These are phyloP conservation scores for Coprinellus micaceus DNA, from an alignment of 768 basidiomycete genomes.

Conservation along the genomic window DNA sequence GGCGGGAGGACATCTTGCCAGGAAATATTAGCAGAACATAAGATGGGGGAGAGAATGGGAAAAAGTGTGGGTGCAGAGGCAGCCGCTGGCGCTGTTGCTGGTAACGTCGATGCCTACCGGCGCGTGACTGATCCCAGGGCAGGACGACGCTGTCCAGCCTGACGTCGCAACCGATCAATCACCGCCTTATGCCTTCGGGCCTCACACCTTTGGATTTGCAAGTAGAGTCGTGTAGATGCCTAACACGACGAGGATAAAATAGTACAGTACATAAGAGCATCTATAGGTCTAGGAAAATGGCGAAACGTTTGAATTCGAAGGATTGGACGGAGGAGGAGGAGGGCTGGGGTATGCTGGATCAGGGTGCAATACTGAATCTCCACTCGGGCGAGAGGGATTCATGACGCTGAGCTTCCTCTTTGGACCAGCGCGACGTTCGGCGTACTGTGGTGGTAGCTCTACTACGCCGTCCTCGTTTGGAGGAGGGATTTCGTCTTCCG, in stretches of 20 bases:
- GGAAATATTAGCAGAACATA: conserved; percentile 11
- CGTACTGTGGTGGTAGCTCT: conserved; percentile 76
- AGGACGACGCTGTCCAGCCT: too few species aligned
- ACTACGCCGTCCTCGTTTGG: conserved; percentile 49
- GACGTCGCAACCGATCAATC: too few species aligned
- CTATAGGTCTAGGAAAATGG: not conserved
- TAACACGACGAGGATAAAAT: too few species aligned
- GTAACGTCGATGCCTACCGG: not conserved
- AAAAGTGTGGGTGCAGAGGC: not conserved
- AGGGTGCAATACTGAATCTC: not conserved
- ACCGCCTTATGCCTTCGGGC: too few species aligned
- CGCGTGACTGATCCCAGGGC: conserved; percentile 1
- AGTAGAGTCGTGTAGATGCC: not conserved
- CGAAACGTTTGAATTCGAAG: not conserved
- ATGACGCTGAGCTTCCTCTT: not conserved
- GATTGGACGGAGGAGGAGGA: not conserved
- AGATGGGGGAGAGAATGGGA: conserved; percentile 1
- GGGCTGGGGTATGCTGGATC: not conserved
- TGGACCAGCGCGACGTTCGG: conserved; percentile 40
- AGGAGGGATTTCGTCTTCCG: conserved; percentile 49
- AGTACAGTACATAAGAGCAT: not conserved
- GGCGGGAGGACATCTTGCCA: conserved; percentile 1
- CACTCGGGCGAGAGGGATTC: not conserved
- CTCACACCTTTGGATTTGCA: not conserved
- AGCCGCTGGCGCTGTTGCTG: not conserved